phyloP scores from a whole-genome alignment of 805 yeast genomes.

The Zygoascus biomembranicola region DNA sequence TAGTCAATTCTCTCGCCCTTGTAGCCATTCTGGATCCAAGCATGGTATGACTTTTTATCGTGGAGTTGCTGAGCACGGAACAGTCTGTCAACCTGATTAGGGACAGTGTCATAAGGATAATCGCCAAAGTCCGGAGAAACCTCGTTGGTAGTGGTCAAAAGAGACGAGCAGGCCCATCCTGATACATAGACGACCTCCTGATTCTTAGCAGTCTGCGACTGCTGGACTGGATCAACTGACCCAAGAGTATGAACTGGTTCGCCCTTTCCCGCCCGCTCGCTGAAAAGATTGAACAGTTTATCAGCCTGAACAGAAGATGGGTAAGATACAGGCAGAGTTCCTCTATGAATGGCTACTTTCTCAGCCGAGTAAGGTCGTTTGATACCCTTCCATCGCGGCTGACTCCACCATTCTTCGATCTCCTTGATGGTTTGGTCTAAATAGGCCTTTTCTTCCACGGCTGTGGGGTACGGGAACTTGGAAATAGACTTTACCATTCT shows the following conservation, averaged over 20 bases:
- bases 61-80: constrained; percentile 52
- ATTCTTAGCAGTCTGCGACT: constrained; percentile 46
- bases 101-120: constrained; percentile 61
- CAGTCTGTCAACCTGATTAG: constrained; percentile 54
- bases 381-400: constrained; percentile 39
- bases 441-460: constrained; percentile 25
- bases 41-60: constrained; percentile 42
- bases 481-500: constrained; percentile 17
- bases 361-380: constrained; percentile 46
- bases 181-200: constrained; percentile 48
- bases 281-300: constrained; percentile 40
- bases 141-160: constrained; percentile 52
- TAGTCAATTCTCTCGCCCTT: constrained; percentile 36
- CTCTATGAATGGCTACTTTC: constrained; percentile 46
- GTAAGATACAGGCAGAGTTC: constrained; percentile 34
- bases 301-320: constrained; percentile 48
- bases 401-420: constrained; percentile 43
- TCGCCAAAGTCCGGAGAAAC: constrained; percentile 63
- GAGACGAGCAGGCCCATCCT: constrained; percentile 56
- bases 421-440: constrained; percentile 29
- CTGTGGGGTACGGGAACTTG: constrained; percentile 31
- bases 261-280: constrained; percentile 33
- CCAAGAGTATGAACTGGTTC: constrained; percentile 52
- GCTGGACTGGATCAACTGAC: constrained; percentile 54
- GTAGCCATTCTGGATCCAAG: constrained; percentile 27